Evolutionary conservation across 441 rosid genomes (phyloP), one percentile per base, ranked within the genome.

Genomic region (Rhodomyrtus psidioides): DNA sequence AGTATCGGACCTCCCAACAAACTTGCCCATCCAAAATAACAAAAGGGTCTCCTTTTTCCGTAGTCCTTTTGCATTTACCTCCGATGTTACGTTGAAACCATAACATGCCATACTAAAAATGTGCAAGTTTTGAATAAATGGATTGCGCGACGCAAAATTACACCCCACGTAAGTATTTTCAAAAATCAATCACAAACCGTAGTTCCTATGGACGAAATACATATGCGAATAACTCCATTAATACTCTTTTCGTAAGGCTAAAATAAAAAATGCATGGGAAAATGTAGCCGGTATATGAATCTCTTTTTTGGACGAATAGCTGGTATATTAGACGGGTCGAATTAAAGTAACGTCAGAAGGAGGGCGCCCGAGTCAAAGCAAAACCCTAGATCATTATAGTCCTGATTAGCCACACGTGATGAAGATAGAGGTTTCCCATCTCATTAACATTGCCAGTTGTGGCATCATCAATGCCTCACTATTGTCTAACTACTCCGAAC

Each of bases 111-210:
- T 19, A 65, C 4, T 0, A 1, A 34, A 19, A 5, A 2, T 34
- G 1, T 2, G 70, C 3, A 9, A 30, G 26, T 9, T 62, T 62
- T 62, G 4, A 30, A 30, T 30, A 30, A 4, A 3, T 0, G 4
- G 6, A 39, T 0, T 0, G 7, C 14, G 3, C 5, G 0, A 9
- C 9, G 23, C 1, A 6, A 30, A 62, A 62, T 9, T 30, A 5
- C 14, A 62, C 23, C 23, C 74, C 42, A 28, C 42, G 28, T 4
- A 28, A 28, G 15, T 62, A 62, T 9, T 10, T 30, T 30, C 26
- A 0, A 62, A 60, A 62, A 17, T 62, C 75, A 62, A 62, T 62
- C 42, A 16, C 7, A 5, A 30, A 62, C 5, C 4, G 26, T 2
- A 2, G 44, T 62, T 62, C 44, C 4, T 9, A 21, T 14, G 75